Percentiles rank a stretch among this genome's conserved stretches.
These are phyloP conservation scores for Nymphaea thermarum DNA, from an alignment of 164 flowering plant genomes.

Conservation along the genomic window DNA sequence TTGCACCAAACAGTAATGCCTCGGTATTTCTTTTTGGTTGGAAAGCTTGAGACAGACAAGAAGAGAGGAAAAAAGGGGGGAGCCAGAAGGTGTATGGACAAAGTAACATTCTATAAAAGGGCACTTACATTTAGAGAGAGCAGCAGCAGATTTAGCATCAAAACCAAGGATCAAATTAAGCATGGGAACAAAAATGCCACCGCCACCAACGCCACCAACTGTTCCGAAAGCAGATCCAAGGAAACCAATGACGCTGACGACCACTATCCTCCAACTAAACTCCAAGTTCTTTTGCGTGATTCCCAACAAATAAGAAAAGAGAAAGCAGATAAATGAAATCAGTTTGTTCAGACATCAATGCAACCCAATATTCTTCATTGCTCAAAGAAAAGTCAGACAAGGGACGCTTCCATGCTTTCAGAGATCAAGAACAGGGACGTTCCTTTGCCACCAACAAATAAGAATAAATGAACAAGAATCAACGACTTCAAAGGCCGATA, in stretches of 20 bases:
- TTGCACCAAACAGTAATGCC: background rate
- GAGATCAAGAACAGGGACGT: too few relatives aligned
- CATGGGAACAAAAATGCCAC: slow-evolving; percentile 98
- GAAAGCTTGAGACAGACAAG: background rate
- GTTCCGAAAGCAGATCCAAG: slow-evolving; percentile 89
- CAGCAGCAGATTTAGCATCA: slow-evolving; percentile 96
- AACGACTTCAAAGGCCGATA: too few relatives aligned
- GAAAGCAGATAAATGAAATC: too few relatives aligned
- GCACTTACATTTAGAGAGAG: slow-evolving; percentile 77
- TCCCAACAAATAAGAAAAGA: too few relatives aligned
- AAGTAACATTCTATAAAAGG: background rate
- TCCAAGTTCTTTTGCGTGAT: slow-evolving; percentile 14
- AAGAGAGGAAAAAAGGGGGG: background rate
- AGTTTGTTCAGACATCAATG: too few relatives aligned
- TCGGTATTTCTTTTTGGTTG: background rate
- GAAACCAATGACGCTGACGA: slow-evolving; percentile 81
- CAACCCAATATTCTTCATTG: too few relatives aligned
- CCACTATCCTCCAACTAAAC: slow-evolving; percentile 54
- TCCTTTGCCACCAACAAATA: slow-evolving; percentile 17
- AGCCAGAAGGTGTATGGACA: too few relatives aligned
- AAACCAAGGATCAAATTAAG: slow-evolving; percentile 82
- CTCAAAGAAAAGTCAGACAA: too few relatives aligned
- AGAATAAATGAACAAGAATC: background rate
- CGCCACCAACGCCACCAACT: slow-evolving; percentile 95
- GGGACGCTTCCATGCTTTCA: too few relatives aligned